These are phyloP conservation scores for Aureobasidium subglaciale DNA, from an alignment of 2,329 filamentous ascomycete species.

Conservation along the genomic window DNA sequence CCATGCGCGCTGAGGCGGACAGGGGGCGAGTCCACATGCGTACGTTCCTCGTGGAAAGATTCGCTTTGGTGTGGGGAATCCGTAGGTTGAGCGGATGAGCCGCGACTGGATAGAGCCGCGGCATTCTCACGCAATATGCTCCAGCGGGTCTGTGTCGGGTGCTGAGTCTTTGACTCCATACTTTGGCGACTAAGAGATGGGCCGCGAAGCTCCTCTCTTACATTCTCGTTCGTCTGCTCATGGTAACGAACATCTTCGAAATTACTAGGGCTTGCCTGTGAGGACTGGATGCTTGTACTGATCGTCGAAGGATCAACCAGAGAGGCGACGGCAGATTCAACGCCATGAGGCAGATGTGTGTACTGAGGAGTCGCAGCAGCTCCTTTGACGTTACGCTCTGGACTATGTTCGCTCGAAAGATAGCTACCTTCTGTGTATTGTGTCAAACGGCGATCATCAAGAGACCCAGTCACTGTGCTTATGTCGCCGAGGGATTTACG, in stretches of 20 bases:
- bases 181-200: neutral
- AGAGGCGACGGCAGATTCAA: constrained; percentile 88
- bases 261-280: neutral
- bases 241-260: constrained; percentile 17
- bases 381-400: constrained; percentile 63
- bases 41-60: neutral
- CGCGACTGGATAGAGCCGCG: neutral
- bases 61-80: neutral
- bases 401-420: constrained; percentile 37
- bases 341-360: constrained; percentile 62
- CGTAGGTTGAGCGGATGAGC: neutral
- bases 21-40: constrained; percentile 28
- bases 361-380: constrained; percentile 69
- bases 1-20: constrained; percentile 62
- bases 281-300: constrained; percentile 33
- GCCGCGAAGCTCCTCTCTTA: constrained; percentile 21
- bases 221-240: constrained; percentile 23
- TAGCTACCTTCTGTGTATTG: constrained; percentile 50
- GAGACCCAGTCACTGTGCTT: neutral
- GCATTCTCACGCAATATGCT: constrained; percentile 36
- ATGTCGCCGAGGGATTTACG: constrained; percentile 37
- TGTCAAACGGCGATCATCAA: constrained; percentile 46
- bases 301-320: constrained; percentile 77
- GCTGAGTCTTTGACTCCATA: constrained; percentile 16
- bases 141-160: constrained; percentile 27